A percentile compares a stretch with the other conserved stretches of the same genome.
Evolutionary conservation across 345 rosid genomes (phyloP).

Genomic region (Hibiscus trionum): DNA sequence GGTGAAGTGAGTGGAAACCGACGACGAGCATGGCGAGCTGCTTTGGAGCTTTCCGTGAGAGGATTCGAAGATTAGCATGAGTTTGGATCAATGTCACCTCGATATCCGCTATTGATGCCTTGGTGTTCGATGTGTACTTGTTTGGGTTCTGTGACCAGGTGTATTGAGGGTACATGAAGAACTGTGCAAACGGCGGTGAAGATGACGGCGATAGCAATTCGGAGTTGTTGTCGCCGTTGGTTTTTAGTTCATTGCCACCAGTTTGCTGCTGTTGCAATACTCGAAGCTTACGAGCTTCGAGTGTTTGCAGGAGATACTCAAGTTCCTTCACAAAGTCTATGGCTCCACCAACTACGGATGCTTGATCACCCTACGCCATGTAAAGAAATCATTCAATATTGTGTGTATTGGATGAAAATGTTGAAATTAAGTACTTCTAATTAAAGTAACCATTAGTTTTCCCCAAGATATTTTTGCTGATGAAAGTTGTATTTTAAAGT

Average conservation of each 20-base stretch:
- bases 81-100: conserved; percentile 81
- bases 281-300: conserved; percentile 56
- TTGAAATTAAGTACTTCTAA: not conserved
- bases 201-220: conserved; percentile 16
- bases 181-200: conserved; percentile 35
- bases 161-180: conserved; percentile 50
- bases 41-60: conserved; percentile 40
- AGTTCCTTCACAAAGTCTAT: conserved; percentile 83
- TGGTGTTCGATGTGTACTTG: conserved; percentile 35
- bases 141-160: conserved; percentile 45
- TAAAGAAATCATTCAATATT: not conserved
- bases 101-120: conserved; percentile 50
- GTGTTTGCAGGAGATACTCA: conserved; percentile 56
- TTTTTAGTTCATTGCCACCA: not conserved
- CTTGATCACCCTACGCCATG: conserved; percentile 72
- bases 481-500: too few relatives aligned
- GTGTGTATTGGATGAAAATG: not conserved
- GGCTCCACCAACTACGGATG: conserved; percentile 86
- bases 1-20: conserved; percentile 50
- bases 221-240: not conserved
- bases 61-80: conserved; percentile 74
- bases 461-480: not conserved
- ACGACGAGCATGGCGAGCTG: conserved; percentile 56
- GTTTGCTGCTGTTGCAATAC: conserved; percentile 7
- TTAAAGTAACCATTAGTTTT: not conserved